Evolutionary conservation across 805 yeast genomes (phyloP).

Genomic region (Saturnispora bothae): DNA sequence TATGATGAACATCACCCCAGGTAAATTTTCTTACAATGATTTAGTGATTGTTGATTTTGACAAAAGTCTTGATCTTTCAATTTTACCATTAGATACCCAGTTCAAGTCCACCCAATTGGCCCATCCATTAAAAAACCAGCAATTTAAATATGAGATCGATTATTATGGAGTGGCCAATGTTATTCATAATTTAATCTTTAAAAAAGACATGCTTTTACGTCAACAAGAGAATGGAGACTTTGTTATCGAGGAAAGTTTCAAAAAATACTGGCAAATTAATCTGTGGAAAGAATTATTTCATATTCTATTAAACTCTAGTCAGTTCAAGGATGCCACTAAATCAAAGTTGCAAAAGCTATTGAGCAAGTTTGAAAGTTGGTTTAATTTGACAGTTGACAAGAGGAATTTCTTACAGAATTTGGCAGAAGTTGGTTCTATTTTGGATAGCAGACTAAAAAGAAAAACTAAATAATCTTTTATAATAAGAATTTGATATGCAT

Average conservation of each 20-base stretch:
- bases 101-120: constrained; percentile 53
- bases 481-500: too few species aligned
- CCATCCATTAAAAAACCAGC: constrained; percentile 46
- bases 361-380: constrained; percentile 15
- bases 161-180: constrained; percentile 74
- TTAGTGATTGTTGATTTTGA: constrained; percentile 64
- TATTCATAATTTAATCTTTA: constrained; percentile 64
- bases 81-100: constrained; percentile 39
- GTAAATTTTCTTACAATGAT: constrained; percentile 16
- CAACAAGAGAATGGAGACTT: constrained; percentile 18
- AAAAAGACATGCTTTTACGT: constrained; percentile 40
- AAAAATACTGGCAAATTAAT: constrained; percentile 66
- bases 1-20: constrained; percentile 47
- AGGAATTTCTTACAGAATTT: constrained; percentile 9
- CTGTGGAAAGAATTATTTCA: constrained; percentile 64
- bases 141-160: constrained; percentile 77
- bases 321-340: not conserved
- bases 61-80: constrained; percentile 58
- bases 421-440: constrained; percentile 6
- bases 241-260: constrained; percentile 37
- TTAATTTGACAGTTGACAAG: constrained; percentile 11
- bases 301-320: constrained; percentile 48
- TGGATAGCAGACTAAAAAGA: constrained; percentile 6
- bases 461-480: not conserved
- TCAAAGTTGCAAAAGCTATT: constrained; percentile 6